Conservation (phyloP, 2,329 filamentous ascomycete genomes). For the Phialemonium atrogriseum region DNA sequence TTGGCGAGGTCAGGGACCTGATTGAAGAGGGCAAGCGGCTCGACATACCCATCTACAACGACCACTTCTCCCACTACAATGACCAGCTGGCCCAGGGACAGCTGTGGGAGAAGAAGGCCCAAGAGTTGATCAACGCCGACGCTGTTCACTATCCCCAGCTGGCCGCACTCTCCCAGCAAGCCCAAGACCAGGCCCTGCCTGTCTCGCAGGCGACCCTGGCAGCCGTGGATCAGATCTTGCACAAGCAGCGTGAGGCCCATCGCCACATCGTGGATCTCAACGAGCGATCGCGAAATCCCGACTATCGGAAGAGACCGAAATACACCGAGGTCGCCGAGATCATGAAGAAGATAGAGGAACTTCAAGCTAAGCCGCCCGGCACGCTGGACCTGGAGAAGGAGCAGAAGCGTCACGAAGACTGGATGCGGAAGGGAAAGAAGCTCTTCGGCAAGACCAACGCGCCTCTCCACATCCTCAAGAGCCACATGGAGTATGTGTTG, state of each 20-base stretch:
- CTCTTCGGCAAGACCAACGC: conserved; percentile 97
- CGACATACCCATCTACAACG: conserved; percentile 70
- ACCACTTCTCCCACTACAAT: conserved; percentile 66
- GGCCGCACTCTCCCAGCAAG: conserved; percentile 82
- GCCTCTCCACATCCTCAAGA: conserved; percentile 88
- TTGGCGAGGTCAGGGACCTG: conserved; percentile 71
- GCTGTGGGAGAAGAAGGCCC: conserved; percentile 87
- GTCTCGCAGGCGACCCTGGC: conserved; percentile 75
- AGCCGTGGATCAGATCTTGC: conserved; percentile 82
- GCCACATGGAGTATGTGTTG: conserved; percentile 88
- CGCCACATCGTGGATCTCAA: conserved; percentile 77
- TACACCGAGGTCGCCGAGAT: conserved; percentile 88
- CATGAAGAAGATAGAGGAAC: conserved; percentile 75
- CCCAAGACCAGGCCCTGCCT: conserved; percentile 59
- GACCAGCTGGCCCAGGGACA: conserved; percentile 71
- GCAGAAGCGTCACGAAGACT: conserved; percentile 91
- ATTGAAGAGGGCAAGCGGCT: conserved; percentile 71
- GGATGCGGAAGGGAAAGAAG: conserved; percentile 98
- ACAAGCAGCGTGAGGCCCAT: conserved; percentile 92
- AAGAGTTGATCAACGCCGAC: conserved; percentile 87
- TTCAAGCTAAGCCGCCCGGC: conserved; percentile 87
- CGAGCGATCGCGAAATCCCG: conserved; percentile 64
- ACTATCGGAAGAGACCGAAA: conserved; percentile 72
- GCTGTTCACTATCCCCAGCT: conserved; percentile 89
- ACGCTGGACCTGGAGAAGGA: conserved; percentile 91